Percentiles rank a stretch among this genome's conserved stretches.
Conservation (phyloP, 2,329 filamentous ascomycete species). For the Fusarium austroafricanum region DNA sequence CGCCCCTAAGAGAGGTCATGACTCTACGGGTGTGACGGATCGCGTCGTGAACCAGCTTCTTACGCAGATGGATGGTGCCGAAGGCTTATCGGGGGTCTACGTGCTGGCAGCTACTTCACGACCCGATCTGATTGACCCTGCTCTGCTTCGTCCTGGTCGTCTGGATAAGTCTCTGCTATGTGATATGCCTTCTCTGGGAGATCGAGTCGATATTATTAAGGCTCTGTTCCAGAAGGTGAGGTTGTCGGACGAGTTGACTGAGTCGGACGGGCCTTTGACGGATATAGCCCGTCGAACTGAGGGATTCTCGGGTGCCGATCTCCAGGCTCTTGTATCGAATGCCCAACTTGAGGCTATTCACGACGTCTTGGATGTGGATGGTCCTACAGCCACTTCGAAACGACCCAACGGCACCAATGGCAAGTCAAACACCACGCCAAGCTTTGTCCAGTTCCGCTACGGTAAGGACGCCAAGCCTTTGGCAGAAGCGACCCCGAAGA, state of each 20-base stretch:
- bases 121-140: constrained; percentile 95
- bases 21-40: constrained; percentile 98
- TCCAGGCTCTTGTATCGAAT: constrained; percentile 95
- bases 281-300: constrained; percentile 84
- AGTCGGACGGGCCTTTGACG: constrained; percentile 66
- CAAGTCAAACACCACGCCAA: constrained; percentile 53
- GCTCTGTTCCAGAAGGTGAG: constrained; percentile 86
- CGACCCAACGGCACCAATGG: constrained; percentile 51
- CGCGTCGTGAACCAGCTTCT: constrained; percentile 97
- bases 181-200: constrained; percentile 83
- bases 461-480: constrained; percentile 66
- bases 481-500: constrained; percentile 58
- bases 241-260: constrained; percentile 73
- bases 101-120: constrained; percentile 94
- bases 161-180: constrained; percentile 94
- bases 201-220: constrained; percentile 87
- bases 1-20: constrained; percentile 95
- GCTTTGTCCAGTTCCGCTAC: constrained; percentile 88
- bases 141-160: constrained; percentile 88
- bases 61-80: constrained; percentile 98
- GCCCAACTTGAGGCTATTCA: constrained; percentile 98
- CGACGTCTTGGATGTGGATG: constrained; percentile 78
- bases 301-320: constrained; percentile 92
- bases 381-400: constrained; percentile 52
- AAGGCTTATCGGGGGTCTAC: constrained; percentile 94